These are phyloP conservation scores for Closterium sp. DNA, from an alignment of 139 green algal genomes.

Conservation along the genomic window DNA sequence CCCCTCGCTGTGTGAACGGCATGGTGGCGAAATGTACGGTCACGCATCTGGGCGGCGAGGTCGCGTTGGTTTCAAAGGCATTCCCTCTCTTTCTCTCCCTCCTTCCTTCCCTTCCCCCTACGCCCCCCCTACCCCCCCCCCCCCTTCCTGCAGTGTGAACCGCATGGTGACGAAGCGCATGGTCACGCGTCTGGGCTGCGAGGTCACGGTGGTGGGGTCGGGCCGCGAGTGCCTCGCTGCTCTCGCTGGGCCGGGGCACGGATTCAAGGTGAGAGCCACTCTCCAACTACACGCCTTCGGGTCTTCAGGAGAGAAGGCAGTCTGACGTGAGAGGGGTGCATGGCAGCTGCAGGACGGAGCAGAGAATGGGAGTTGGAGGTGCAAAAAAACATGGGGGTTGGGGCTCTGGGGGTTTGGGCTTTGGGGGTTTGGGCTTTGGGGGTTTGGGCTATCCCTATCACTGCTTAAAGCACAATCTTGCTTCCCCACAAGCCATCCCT, in stretches of 20 bases:
- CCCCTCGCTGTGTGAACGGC: slow-evolving; percentile 46
- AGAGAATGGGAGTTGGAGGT: background rate
- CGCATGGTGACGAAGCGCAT: slow-evolving; percentile 47
- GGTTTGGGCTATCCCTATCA: no score
- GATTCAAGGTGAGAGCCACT: slow-evolving; percentile 38
- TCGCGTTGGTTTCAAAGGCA: slow-evolving; percentile 41
- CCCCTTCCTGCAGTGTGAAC: slow-evolving; percentile 30
- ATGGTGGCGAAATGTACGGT: no score
- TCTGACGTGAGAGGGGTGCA: no score
- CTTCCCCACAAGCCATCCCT: background rate
- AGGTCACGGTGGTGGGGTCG: slow-evolving; percentile 34
- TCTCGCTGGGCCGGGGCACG: background rate
- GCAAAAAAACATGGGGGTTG: no score
- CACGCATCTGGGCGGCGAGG: slow-evolving; percentile 13
- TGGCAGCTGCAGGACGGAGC: background rate
- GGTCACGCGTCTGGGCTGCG: slow-evolving; percentile 25
- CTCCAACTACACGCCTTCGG: background rate
- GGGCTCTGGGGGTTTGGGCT: no score
- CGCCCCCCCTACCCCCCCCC: no score
- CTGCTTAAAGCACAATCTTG: no score
- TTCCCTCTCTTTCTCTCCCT: background rate
- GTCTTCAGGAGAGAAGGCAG: no score
- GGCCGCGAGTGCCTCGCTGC: slow-evolving; percentile 42
- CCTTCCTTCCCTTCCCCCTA: no score
- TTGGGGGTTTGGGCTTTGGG: background rate